phyloP scores from a whole-genome alignment of 805 yeast species.

The Candida silvicultrix region DNA sequence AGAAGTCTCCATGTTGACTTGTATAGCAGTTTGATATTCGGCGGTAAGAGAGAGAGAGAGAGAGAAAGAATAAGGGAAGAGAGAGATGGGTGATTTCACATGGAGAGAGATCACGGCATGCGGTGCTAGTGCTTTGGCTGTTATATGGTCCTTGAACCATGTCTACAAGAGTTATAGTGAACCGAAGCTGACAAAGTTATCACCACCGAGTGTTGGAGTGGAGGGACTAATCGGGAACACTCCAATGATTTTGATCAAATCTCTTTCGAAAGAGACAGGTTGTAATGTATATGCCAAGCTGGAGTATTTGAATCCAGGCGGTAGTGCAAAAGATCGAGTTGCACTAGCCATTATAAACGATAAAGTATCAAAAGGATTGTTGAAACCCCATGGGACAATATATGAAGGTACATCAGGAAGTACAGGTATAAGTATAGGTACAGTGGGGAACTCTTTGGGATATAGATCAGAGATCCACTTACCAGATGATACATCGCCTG shows the following conservation, averaged over 20 bases:
- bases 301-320: conserved; percentile 87
- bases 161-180: neutral
- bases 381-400: conserved; percentile 62
- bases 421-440: conserved; percentile 90
- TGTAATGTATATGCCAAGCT: conserved; percentile 82
- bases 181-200: conserved; percentile 11
- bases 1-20: no score
- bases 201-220: conserved; percentile 44
- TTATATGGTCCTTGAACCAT: conserved; percentile 7
- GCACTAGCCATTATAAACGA: conserved; percentile 76
- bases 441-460: conserved; percentile 84
- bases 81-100: conserved; percentile 1
- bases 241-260: conserved; percentile 68
- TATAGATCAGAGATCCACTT: conserved; percentile 88
- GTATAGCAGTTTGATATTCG: no score
- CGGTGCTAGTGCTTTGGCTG: conserved; percentile 14
- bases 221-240: conserved; percentile 87
- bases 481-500: conserved; percentile 89
- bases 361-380: conserved; percentile 53
- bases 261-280: conserved; percentile 68
- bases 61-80: no score
- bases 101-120: conserved; percentile 21
- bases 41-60: no score
- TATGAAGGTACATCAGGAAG: conserved; percentile 97
- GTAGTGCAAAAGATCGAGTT: conserved; percentile 92